Base-by-base conservation (phyloP, 2,329 filamentous ascomycete genomes). In the Mycosphaerella sp. region DNA sequence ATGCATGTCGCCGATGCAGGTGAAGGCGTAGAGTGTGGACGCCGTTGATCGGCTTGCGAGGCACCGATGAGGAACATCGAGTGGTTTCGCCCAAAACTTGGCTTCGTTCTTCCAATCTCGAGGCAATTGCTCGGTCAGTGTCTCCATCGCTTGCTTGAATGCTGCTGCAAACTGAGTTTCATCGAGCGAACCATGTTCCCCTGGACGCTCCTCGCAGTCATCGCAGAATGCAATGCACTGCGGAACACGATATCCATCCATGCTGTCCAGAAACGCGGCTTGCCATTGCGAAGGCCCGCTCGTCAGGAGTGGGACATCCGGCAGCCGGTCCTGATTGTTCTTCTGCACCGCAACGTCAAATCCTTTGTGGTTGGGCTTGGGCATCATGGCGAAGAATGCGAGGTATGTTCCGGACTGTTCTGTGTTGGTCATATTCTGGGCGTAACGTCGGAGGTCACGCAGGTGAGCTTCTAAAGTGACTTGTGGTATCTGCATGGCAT, bases 401-500 rank as follows among this genome's bases (percentile, higher is more conserved):
- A 65, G 67, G 69, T 63, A 72, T 54, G 66, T 72, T 60, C 67
- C 60, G 11, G 72, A 61, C 59, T 76, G 75, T 11, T 74, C 68
- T 17, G 69, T 66, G 6, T 51, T 55, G 36, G 58, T 62, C 41
- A 61, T 46, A 60, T 78, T 76, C 53, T 72, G 72, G 2, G 74
- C 75, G 67, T 82, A 87, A 14, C 73, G 75, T 12, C 81, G 79
- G 78, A 95, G 87, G 29, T 79, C 77, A 8, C 75, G 72, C 10
- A 95, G 73, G 53, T 83, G 81, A 5, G 70, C 67, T 43, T 79
- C 76, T 2, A 95, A 74, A n/a, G 82, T 79, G 1, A 74, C 71
- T 1, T 78, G 76, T 45, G 84, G 78, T 53, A 95, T 83, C 64
- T 92, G 87, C 77, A 95, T 85, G 58, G 81, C 85, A 23, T 82